phyloP scores from a whole-genome alignment of 805 yeast species.

The Wickerhamomyces strasburgensis region DNA sequence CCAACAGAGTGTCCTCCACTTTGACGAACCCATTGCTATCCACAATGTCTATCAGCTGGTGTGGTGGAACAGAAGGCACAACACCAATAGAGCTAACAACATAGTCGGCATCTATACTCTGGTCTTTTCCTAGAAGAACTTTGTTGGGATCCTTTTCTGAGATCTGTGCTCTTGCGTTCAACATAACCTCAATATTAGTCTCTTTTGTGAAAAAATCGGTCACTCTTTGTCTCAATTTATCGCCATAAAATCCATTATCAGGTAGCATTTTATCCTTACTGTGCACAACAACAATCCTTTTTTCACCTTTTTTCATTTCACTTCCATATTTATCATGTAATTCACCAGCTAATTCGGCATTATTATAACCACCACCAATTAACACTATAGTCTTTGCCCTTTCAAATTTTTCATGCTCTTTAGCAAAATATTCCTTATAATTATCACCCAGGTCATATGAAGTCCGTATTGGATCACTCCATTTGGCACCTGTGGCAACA shows the following conservation, averaged over 20 bases:
- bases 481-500: slow-evolving; percentile 28
- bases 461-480: slow-evolving; percentile 26
- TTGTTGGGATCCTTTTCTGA: slow-evolving; percentile 3
- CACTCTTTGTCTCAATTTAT: slow-evolving; percentile 13
- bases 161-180: slow-evolving; percentile 10
- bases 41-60: slow-evolving; percentile 9
- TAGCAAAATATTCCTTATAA: slow-evolving; percentile 12
- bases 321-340: slow-evolving; percentile 19
- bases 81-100: slow-evolving; percentile 18
- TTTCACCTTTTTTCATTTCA: slow-evolving; percentile 10
- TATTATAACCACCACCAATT: slow-evolving; percentile 31
- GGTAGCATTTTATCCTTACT: slow-evolving; percentile 10
- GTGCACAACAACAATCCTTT: slow-evolving; percentile 19
- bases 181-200: slow-evolving; percentile 16
- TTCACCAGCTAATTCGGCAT: slow-evolving; percentile 31
- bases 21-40: slow-evolving; percentile 17
- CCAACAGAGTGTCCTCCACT: slow-evolving; percentile 22
- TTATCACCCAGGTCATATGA: slow-evolving; percentile 14
- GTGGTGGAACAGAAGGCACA: slow-evolving; percentile 20
- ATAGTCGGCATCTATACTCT: slow-evolving; percentile 17
- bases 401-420: slow-evolving; percentile 13
- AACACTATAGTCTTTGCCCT: slow-evolving; percentile 23
- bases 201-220: slow-evolving; percentile 13
- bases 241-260: slow-evolving; percentile 10
- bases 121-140: slow-evolving; percentile 5